phyloP scores from a whole-genome alignment of 2,329 filamentous ascomycete species.

The Diaporthe citriasiana region DNA sequence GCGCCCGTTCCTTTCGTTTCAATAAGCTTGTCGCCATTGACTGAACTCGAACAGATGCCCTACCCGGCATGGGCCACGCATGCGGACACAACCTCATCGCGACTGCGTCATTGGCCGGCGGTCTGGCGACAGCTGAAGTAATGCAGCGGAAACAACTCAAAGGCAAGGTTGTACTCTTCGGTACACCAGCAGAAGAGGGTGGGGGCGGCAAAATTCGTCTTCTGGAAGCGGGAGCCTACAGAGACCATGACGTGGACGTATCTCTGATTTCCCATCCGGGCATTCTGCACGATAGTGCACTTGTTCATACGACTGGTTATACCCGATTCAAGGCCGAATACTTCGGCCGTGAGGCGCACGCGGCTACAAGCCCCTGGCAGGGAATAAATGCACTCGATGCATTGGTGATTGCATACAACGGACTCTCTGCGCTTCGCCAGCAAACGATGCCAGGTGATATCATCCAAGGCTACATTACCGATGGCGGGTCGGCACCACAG shows the following conservation, averaged over 20 bases:
- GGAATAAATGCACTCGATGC: conserved; percentile 73
- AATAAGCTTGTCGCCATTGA: neutral
- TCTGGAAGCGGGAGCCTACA: conserved; percentile 60
- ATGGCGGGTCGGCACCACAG: conserved; percentile 68
- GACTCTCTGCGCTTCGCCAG: conserved; percentile 66
- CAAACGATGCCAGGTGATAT: conserved; percentile 66
- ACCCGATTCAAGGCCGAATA: conserved; percentile 65
- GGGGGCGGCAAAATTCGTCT: conserved; percentile 60
- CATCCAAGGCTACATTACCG: conserved; percentile 65
- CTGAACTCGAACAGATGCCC: conserved; percentile 55
- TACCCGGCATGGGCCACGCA: conserved; percentile 65
- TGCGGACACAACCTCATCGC: conserved; percentile 70
- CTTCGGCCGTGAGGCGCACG: conserved; percentile 68
- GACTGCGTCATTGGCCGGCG: conserved; percentile 61
- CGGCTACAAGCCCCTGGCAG: conserved; percentile 69
- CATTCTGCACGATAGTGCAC: conserved; percentile 59
- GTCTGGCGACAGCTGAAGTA: conserved; percentile 61
- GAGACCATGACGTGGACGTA: conserved; percentile 54
- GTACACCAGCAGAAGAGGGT: conserved; percentile 63
- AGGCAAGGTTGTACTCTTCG: conserved; percentile 62
- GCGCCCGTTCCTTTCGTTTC: neutral
- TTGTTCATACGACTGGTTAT: conserved; percentile 68
- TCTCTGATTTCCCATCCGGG: conserved; percentile 60
- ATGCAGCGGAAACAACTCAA: conserved; percentile 57
- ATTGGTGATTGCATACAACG: conserved; percentile 63